These are phyloP conservation scores for Magnusiomyces ingens DNA, from an alignment of 1,139 yeast species.

Conservation along the genomic window DNA sequence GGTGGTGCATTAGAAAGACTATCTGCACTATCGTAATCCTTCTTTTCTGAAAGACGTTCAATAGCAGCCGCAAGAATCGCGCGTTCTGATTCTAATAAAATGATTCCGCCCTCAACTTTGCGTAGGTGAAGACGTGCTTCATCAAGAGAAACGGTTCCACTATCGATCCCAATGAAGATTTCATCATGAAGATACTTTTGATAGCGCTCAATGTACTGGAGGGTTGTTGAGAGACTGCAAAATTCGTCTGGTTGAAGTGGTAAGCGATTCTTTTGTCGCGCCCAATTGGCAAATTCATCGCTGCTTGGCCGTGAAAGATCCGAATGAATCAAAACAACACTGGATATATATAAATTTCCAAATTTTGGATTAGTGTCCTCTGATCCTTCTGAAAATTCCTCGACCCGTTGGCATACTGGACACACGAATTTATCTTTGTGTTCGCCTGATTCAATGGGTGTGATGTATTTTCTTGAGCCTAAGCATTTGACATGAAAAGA, in stretches of 20 bases:
- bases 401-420: constrained; percentile 54
- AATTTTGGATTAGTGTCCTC: constrained; percentile 16
- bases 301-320: constrained; percentile 33
- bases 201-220: not conserved
- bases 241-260: constrained; percentile 29
- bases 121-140: constrained; percentile 39
- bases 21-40: too few relatives aligned
- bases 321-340: constrained; percentile 21
- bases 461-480: not conserved
- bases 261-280: constrained; percentile 21
- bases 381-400: constrained; percentile 13
- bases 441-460: constrained; percentile 28
- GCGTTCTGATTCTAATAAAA: constrained; percentile 29
- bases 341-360: not conserved
- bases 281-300: constrained; percentile 32
- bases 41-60: not conserved
- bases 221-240: not conserved
- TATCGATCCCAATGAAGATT: not conserved
- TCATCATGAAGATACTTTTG: not conserved
- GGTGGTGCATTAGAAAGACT: too few relatives aligned
- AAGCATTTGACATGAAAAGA: constrained; percentile 76
- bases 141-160: not conserved
- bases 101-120: constrained; percentile 40
- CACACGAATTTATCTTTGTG: constrained; percentile 47
- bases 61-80: constrained; percentile 18